Evolutionary conservation across 2,329 filamentous ascomycete species (phyloP).

Genomic region (Fusarium anthophilum): DNA sequence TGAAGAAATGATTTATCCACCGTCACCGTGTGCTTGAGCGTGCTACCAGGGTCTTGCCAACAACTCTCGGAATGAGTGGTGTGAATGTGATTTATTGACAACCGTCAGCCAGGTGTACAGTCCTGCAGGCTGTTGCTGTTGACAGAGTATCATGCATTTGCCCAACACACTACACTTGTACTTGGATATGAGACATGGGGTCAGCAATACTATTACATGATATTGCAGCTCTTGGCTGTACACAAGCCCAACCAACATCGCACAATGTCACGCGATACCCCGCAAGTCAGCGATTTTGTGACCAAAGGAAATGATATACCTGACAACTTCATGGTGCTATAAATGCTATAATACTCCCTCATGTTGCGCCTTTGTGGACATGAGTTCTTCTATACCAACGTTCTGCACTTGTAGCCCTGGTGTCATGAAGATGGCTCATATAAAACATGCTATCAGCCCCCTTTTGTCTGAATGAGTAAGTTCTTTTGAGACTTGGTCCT

Average conservation of each 20-base stretch:
- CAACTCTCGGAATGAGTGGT: not conserved
- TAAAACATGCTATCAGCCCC: not conserved
- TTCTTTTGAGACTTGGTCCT: not conserved
- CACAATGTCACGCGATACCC: constrained; percentile 38
- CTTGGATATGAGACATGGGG: constrained; percentile 32
- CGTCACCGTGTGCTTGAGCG: not conserved
- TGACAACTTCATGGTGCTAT: constrained; percentile 14
- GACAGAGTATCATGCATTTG: constrained; percentile 17
- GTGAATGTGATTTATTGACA: not conserved
- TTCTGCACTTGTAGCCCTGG: not conserved
- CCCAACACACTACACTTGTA: not conserved
- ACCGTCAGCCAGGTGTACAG: not conserved
- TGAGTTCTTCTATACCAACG: not conserved
- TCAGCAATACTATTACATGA: constrained; percentile 39
- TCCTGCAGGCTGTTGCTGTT: not conserved
- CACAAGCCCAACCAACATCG: constrained; percentile 8
- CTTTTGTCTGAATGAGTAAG: constrained; percentile 13
- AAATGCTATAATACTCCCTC: constrained; percentile 17
- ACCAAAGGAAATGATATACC: constrained; percentile 1
- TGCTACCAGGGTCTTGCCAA: not conserved
- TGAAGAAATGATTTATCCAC: constrained; percentile 27
- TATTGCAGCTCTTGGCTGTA: constrained; percentile 39
- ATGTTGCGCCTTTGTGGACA: not conserved
- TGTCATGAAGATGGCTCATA: not conserved
- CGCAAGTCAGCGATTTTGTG: constrained; percentile 27